Conservation (phyloP, 2,329 filamentous ascomycete genomes). For the Phialophora tarda region DNA sequence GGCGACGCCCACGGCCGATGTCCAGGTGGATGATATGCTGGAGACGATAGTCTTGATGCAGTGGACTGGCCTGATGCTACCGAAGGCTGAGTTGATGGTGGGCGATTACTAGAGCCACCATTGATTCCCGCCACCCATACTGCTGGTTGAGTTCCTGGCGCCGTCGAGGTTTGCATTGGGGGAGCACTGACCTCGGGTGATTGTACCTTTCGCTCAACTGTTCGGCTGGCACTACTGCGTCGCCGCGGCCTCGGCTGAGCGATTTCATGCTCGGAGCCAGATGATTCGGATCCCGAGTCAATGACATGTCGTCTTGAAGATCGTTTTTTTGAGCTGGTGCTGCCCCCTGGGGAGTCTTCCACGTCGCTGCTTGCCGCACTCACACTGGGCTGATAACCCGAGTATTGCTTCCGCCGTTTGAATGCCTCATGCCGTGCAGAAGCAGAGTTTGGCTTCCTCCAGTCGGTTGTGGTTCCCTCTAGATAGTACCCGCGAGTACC, state of each 20-base stretch:
- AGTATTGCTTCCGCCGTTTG: constrained; percentile 44
- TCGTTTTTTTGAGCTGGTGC: constrained; percentile 32
- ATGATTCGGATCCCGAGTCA: constrained; percentile 37
- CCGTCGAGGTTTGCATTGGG: constrained; percentile 20
- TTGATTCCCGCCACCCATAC: constrained; percentile 14
- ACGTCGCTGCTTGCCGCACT: constrained; percentile 46
- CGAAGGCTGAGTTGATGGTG: constrained; percentile 26
- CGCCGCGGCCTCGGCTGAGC: constrained; percentile 29
- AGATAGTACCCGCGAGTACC: constrained; percentile 43
- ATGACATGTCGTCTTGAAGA: constrained; percentile 35
- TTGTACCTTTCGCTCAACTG: constrained; percentile 24
- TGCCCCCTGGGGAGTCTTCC: constrained; percentile 39
- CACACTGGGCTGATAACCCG: constrained; percentile 45
- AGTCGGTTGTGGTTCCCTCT: constrained; percentile 46
- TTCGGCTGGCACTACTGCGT: constrained; percentile 28
- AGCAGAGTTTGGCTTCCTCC: constrained; percentile 48
- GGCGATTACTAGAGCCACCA: constrained; percentile 6
- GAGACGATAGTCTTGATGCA: constrained; percentile 30
- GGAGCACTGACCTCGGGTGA: constrained; percentile 17
- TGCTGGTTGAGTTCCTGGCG: constrained; percentile 12
- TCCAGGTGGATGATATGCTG: constrained; percentile 32
- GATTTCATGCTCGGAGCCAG: constrained; percentile 33
- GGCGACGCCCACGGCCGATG: constrained; percentile 35
- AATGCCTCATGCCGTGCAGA: constrained; percentile 45
- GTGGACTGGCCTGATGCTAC: constrained; percentile 29